Percentiles rank a stretch among this genome's conserved stretches.
phyloP scores from a whole-genome alignment of 495 filamentous ascomycete species.

The Aspergillus ellipticus region DNA sequence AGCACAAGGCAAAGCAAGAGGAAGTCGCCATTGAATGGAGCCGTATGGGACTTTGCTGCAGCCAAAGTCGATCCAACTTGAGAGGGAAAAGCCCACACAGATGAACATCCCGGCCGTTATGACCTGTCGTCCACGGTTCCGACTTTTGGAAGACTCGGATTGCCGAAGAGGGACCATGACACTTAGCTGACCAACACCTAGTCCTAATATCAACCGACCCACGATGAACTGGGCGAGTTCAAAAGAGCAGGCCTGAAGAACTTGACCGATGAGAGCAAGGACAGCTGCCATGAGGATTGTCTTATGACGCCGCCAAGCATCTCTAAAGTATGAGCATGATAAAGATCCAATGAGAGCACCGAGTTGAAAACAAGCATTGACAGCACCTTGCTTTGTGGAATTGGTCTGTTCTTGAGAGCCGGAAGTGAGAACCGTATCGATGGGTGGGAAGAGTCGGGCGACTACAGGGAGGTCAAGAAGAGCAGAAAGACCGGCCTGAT shows the following conservation, averaged over 20 bases:
- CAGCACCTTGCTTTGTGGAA: slow-evolving; percentile 34
- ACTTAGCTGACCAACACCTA: slow-evolving; percentile 57
- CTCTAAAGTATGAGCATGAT: slow-evolving; percentile 36
- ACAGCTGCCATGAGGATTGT: slow-evolving; percentile 48
- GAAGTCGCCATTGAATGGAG: slow-evolving; percentile 45
- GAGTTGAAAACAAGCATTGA: slow-evolving; percentile 41
- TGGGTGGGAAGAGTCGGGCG: slow-evolving; percentile 28
- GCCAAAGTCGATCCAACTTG: slow-evolving; percentile 63
- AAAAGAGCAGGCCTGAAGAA: slow-evolving; percentile 46
- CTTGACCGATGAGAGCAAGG: slow-evolving; percentile 46
- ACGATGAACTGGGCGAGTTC: slow-evolving; percentile 29
- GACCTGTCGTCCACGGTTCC: slow-evolving; percentile 43
- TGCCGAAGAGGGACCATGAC: slow-evolving; percentile 56
- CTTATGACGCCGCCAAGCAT: slow-evolving; percentile 51
- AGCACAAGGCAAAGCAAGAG: slow-evolving; percentile 42
- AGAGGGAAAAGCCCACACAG: slow-evolving; percentile 57
- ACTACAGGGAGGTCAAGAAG: slow-evolving; percentile 23
- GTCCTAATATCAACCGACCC: slow-evolving; percentile 52
- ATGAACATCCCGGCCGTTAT: slow-evolving; percentile 48
- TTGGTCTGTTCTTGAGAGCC: slow-evolving; percentile 22
- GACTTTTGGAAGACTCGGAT: slow-evolving; percentile 24
- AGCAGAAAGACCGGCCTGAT: slow-evolving; percentile 27
- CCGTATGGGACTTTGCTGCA: slow-evolving; percentile 36
- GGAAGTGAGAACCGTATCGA: slow-evolving; percentile 30
- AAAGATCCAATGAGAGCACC: slow-evolving; percentile 44